phyloP scores from a whole-genome alignment of 768 basidiomycete species.

The Boletus bicolor region DNA sequence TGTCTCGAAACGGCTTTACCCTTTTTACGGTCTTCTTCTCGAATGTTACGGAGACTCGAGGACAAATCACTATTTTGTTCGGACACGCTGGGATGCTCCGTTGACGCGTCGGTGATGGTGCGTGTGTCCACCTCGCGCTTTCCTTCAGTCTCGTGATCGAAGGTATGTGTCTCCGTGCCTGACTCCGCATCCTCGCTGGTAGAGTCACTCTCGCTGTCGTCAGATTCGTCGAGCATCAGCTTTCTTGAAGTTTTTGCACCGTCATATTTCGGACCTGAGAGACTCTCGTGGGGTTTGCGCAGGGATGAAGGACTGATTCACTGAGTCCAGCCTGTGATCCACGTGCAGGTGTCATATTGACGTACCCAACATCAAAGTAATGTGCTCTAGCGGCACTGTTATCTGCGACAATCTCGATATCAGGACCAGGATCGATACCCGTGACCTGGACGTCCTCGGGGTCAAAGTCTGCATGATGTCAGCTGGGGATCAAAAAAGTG shows the following conservation, averaged over 20 bases:
- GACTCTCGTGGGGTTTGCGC: conserved; percentile 58
- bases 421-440: conserved; percentile 39
- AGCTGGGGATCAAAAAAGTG: conserved; percentile 5
- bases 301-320: conserved; percentile 61
- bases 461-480: conserved; percentile 55
- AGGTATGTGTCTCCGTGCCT: conserved; percentile 14
- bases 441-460: conserved; percentile 60
- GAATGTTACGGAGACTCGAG: conserved; percentile 51
- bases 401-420: conserved; percentile 31
- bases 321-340: conserved; percentile 3
- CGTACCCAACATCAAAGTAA: conserved; percentile 81
- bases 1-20: conserved; percentile 83
- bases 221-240: conserved; percentile 43
- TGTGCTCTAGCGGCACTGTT: conserved; percentile 57
- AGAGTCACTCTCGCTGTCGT: conserved; percentile 10
- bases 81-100: background rate
- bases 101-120: conserved; percentile 17
- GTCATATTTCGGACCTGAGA: conserved; percentile 77
- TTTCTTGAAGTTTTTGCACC: conserved; percentile 64
- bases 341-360: conserved; percentile 22
- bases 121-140: conserved; percentile 8
- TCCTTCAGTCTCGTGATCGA: conserved; percentile 12
- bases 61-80: conserved; percentile 42
- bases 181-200: conserved; percentile 14
- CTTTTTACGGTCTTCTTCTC: conserved; percentile 73